Percentiles rank a stretch among this genome's conserved stretches.
Conservation (phyloP, 768 basidiomycete species). For the Candolleomyces eurysporus region DNA sequence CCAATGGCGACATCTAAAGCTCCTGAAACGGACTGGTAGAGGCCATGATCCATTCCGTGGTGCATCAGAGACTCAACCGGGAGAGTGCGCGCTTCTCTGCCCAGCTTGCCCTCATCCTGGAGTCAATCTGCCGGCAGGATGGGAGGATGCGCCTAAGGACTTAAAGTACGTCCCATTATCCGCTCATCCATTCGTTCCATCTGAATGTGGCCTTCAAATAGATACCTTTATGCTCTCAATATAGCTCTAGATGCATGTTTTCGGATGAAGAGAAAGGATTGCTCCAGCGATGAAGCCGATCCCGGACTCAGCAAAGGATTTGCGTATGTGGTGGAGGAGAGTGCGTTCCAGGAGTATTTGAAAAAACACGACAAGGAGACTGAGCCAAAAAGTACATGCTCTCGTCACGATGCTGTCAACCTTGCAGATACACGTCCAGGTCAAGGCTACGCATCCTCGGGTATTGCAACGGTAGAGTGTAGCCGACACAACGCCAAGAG, state of each 20-base stretch:
- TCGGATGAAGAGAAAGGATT: conserved; percentile 22
- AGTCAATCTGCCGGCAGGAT: conserved; percentile 24
- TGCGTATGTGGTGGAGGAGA: conserved; percentile 26
- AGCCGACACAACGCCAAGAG: conserved; percentile 28
- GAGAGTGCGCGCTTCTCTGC: conserved; percentile 27
- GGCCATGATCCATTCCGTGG: conserved; percentile 19
- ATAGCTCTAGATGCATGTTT: conserved; percentile 31
- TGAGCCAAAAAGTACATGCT: conserved; percentile 22
- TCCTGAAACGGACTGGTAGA: conserved; percentile 23
- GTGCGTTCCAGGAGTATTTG: conserved; percentile 15
- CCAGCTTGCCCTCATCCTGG: conserved; percentile 29
- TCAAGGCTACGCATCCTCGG: conserved; percentile 21
- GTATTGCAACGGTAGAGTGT: conserved; percentile 27
- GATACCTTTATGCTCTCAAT: conserved; percentile 14
- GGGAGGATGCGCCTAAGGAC: conserved; percentile 11
- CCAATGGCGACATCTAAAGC: conserved; percentile 20
- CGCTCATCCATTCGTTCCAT: no score
- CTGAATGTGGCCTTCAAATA: no score
- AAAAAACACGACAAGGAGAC: conserved; percentile 12
- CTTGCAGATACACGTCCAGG: conserved; percentile 16
- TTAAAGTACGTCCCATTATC: no score
- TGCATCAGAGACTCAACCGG: conserved; percentile 13
- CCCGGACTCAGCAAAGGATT: conserved; percentile 24
- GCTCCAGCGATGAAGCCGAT: conserved; percentile 22
- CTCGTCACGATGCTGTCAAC: conserved; percentile 15